Percentiles rank a stretch among this genome's conserved stretches.
Evolutionary conservation across 78 protist species (phyloP).

Genomic region (Tieghemostelium lacteum): DNA sequence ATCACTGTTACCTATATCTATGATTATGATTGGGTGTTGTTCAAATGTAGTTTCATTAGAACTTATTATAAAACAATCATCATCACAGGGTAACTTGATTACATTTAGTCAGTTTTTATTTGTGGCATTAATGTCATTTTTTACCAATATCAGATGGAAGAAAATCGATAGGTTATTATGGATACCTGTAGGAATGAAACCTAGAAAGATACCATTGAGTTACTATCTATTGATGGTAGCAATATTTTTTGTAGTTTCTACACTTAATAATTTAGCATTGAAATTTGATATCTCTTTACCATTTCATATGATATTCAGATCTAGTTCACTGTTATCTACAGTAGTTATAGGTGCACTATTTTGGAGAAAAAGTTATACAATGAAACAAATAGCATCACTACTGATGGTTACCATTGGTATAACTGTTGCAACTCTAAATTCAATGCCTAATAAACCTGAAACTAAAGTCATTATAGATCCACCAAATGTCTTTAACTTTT

Average conservation of each 20-base stretch:
- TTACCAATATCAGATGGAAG: constrained; percentile 37
- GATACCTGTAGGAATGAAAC: constrained; percentile 28
- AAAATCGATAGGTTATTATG: neutral
- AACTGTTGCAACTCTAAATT: constrained; percentile 45
- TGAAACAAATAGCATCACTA: constrained; percentile 30
- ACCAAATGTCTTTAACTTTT: neutral
- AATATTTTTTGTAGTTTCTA: constrained; percentile 57
- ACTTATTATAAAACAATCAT: constrained; percentile 38
- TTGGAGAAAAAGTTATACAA: constrained; percentile 17
- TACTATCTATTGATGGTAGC: constrained; percentile 64
- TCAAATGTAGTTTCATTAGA: constrained; percentile 61
- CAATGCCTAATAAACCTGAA: constrained; percentile 52
- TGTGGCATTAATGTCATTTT: constrained; percentile 52
- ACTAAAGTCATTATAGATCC: constrained; percentile 9
- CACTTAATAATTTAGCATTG: constrained; percentile 65
- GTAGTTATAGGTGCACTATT: constrained; percentile 43
- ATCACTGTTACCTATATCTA: constrained; percentile 61
- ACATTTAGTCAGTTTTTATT: constrained; percentile 69
- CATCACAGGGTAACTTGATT: constrained; percentile 43
- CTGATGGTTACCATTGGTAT: constrained; percentile 73
- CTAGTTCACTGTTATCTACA: constrained; percentile 65
- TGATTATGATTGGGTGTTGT: constrained; percentile 75
- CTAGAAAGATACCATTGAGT: constrained; percentile 59
- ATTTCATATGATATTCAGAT: constrained; percentile 82
- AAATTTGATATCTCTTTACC: constrained; percentile 67